These are phyloP conservation scores for Lathyrus aphaca DNA, from an alignment of 306 rosid genomes.

Conservation along the genomic window DNA sequence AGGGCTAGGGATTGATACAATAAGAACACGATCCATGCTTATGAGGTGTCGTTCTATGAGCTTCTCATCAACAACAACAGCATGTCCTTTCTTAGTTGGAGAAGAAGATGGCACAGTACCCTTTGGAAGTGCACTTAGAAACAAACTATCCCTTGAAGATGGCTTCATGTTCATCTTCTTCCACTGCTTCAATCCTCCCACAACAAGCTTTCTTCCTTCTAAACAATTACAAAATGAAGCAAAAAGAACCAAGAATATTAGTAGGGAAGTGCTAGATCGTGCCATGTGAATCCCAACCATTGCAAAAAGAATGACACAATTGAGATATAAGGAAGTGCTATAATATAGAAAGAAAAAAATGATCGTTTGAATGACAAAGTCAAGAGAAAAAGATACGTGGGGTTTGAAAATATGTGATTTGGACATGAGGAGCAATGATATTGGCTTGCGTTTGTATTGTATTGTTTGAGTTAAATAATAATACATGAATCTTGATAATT, in stretches of 20 bases:
- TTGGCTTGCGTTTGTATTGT: background rate
- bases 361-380: background rate
- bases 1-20: constrained; percentile 75
- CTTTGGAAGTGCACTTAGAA: constrained; percentile 70
- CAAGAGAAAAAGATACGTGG: constrained; percentile 20
- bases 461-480: background rate
- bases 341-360: background rate
- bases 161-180: constrained; percentile 14
- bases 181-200: constrained; percentile 16
- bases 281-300: constrained; percentile 49
- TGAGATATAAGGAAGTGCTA: background rate
- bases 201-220: constrained; percentile 53
- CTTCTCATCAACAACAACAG: constrained; percentile 53
- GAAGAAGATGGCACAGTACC: constrained; percentile 68
- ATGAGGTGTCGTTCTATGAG: constrained; percentile 68
- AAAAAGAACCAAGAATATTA: constrained; percentile 45
- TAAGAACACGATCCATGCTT: constrained; percentile 44
- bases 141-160: background rate
- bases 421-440: constrained; percentile 4
- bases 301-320: background rate
- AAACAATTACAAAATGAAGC: constrained; percentile 42
- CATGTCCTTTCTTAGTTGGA: constrained; percentile 71
- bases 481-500: constrained; percentile 3
- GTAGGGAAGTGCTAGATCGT: constrained; percentile 39
- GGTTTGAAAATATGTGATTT: constrained; percentile 12